phyloP scores from a whole-genome alignment of 306 rosid species.

The Hylodesmum podocarpum region DNA sequence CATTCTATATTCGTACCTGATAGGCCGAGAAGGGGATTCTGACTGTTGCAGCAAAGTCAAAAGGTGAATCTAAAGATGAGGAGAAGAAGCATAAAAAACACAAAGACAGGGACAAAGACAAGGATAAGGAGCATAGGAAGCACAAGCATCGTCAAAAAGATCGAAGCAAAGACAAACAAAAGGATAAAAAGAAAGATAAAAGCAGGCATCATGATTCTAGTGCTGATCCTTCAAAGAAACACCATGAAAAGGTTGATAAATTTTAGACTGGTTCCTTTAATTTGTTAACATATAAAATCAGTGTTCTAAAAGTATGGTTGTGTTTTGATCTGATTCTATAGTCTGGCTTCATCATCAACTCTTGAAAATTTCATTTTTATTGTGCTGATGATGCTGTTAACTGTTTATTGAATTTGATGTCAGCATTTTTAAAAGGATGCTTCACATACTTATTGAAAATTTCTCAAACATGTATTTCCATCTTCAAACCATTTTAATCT shows the following conservation, averaged over 20 bases:
- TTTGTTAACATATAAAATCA: background rate
- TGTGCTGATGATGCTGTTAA: background rate
- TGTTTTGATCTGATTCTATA: conserved; percentile 1
- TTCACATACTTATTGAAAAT: conserved; percentile 11
- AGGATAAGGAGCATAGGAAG: conserved; percentile 95
- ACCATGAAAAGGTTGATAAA: conserved; percentile 80
- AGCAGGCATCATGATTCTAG: conserved; percentile 73
- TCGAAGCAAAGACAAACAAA: conserved; percentile 69
- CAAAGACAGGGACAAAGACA: conserved; percentile 80
- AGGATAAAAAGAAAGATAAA: conserved; percentile 90
- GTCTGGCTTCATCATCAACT: background rate
- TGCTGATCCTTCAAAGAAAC: conserved; percentile 87
- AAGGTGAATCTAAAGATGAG: conserved; percentile 80
- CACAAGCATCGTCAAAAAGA: conserved; percentile 81
- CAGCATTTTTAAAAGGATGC: background rate
- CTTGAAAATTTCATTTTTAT: background rate
- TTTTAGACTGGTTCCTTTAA: conserved; percentile 25
- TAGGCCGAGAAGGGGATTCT: conserved; percentile 92
- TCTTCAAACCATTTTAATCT: conserved; percentile 18
- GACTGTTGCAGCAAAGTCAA: conserved; percentile 74
- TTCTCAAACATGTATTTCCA: background rate
- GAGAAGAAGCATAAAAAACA: conserved; percentile 90
- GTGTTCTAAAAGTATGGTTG: conserved; percentile 7
- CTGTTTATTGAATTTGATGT: conserved; percentile 23
- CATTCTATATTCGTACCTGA: background rate